These are phyloP conservation scores for Monilinia fructigena DNA, from an alignment of 2,329 filamentous ascomycete species.

Conservation along the genomic window DNA sequence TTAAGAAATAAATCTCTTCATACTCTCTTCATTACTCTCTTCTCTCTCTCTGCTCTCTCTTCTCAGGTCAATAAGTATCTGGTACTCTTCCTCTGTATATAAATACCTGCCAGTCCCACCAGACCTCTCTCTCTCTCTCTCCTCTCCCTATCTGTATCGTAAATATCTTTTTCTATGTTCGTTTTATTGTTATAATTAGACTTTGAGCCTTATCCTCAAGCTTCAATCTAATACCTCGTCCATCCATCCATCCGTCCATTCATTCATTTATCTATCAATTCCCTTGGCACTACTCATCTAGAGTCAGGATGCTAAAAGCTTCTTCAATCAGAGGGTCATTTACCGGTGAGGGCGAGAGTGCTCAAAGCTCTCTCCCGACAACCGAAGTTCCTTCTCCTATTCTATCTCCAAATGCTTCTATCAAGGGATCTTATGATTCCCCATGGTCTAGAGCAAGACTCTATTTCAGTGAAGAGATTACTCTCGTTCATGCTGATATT, in stretches of 20 bases:
- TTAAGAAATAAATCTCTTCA: too few relatives aligned
- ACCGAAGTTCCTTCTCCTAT: slow-evolving; percentile 22
- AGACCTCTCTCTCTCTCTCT: not conserved
- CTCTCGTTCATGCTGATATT: slow-evolving; percentile 39
- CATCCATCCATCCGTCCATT: not conserved
- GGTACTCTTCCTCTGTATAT: too few relatives aligned
- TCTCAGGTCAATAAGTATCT: too few relatives aligned
- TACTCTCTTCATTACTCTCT: too few relatives aligned
- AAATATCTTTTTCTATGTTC: not conserved
- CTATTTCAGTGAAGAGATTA: slow-evolving; percentile 37
- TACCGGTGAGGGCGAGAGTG: not conserved
- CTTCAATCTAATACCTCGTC: too few relatives aligned
- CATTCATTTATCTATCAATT: not conserved
- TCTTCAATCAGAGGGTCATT: not conserved
- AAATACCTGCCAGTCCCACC: too few relatives aligned
- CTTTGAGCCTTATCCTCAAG: not conserved
- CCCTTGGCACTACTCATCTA: not conserved
- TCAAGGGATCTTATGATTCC: slow-evolving; percentile 20
- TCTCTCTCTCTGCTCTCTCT: too few relatives aligned
- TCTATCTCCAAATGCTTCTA: slow-evolving; percentile 22
- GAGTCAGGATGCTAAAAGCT: not conserved
- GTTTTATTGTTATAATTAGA: not conserved
- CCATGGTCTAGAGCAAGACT: not conserved
- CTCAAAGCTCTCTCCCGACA: slow-evolving; percentile 10
- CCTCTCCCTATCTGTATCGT: not conserved